phyloP scores from a whole-genome alignment of 305 asterid genomes.

The Fraxinus sp. region DNA sequence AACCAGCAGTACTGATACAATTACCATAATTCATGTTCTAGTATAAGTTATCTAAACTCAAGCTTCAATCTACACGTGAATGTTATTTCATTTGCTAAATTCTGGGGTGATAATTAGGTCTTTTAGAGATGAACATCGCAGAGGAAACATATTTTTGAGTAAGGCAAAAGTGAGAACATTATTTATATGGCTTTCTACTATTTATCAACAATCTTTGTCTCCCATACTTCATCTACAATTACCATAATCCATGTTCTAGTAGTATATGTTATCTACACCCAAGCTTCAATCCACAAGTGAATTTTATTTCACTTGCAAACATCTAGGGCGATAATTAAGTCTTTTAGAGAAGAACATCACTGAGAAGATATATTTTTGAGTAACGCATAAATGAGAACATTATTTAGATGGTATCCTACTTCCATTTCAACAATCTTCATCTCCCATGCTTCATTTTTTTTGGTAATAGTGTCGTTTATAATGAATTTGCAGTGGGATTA shows the following conservation, averaged over 20 bases:
- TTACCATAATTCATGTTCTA: not conserved
- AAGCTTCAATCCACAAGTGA: not conserved
- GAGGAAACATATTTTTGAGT: not conserved
- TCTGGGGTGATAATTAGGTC: not conserved
- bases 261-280: not conserved
- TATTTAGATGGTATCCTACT: not conserved
- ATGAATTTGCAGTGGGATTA: constrained; percentile 16
- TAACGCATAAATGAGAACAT: not conserved
- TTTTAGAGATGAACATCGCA: not conserved
- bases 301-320: not conserved
- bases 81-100: not conserved
- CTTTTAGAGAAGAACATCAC: not conserved
- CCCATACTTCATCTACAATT: not conserved
- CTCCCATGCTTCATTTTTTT: not conserved
- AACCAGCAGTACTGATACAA: not conserved
- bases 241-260: not conserved
- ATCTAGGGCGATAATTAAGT: not conserved
- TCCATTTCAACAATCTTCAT: not conserved
- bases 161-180: not conserved
- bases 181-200: not conserved
- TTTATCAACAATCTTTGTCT: not conserved
- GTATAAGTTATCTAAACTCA: not conserved
- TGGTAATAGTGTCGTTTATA: constrained; percentile 5
- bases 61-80: not conserved
- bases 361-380: not conserved